Evolutionary conservation across 2,329 filamentous ascomycete species (phyloP).

Genomic region (Aureobasidium namibiae): DNA sequence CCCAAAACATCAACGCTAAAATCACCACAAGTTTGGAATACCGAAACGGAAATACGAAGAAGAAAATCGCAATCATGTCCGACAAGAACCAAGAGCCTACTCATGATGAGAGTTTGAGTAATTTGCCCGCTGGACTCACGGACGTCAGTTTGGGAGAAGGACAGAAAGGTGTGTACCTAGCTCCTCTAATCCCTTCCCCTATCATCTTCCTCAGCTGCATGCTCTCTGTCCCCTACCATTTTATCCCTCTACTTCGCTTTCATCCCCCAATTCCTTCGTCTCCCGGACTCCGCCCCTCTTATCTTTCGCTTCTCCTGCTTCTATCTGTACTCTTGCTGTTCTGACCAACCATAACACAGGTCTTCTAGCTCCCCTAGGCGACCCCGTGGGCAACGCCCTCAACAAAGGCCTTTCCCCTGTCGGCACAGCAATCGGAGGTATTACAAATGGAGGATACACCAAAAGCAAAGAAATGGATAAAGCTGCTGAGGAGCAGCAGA

Average conservation of each 20-base stretch:
- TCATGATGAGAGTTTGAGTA: slow-evolving; percentile 4
- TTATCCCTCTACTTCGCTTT: not conserved
- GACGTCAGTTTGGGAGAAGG: not conserved
- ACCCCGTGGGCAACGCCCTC: slow-evolving; percentile 27
- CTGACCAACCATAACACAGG: not conserved
- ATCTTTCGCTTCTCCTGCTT: not conserved
- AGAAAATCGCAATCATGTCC: not conserved
- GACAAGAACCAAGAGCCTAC: not conserved
- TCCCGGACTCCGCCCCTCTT: not conserved
- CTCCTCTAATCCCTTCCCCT: too few relatives aligned
- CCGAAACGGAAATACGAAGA: too few relatives aligned
- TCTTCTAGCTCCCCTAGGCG: slow-evolving; percentile 24
- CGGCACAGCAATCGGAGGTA: slow-evolving; percentile 22
- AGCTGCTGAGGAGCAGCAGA: slow-evolving; percentile 18
- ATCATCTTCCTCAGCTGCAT: too few relatives aligned
- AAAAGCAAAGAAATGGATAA: slow-evolving; percentile 10
- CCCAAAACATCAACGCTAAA: too few relatives aligned
- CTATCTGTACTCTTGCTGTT: too few relatives aligned
- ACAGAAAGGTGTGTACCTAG: not conserved
- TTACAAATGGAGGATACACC: slow-evolving; percentile 6
- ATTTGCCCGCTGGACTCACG: not conserved
- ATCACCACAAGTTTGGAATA: too few relatives aligned
- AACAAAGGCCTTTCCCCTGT: slow-evolving; percentile 24
- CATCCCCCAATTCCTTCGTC: not conserved
- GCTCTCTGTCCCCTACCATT: too few relatives aligned